Conservation (phyloP, 2,329 filamentous ascomycete species). For the Pseudocercospora ulei region DNA sequence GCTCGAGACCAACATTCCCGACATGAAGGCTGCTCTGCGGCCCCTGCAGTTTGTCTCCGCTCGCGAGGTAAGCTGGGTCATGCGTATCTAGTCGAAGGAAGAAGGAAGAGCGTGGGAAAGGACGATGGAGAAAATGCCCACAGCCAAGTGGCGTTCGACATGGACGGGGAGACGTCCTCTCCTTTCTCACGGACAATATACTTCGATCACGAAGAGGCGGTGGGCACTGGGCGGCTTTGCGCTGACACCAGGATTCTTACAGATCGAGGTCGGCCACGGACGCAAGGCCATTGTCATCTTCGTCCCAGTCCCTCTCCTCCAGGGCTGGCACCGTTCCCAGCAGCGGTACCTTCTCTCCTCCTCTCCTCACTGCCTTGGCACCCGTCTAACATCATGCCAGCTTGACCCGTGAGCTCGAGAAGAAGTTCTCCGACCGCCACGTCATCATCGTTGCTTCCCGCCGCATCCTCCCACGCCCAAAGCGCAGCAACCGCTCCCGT, state of each 20-base stretch:
- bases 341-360: slow-evolving; percentile 67
- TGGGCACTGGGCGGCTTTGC: slow-evolving; percentile 48
- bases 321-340: slow-evolving; percentile 98
- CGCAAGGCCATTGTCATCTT: slow-evolving; percentile 99
- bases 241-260: slow-evolving; percentile 50
- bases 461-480: slow-evolving; percentile 96
- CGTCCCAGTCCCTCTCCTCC: slow-evolving; percentile 97
- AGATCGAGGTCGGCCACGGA: slow-evolving; percentile 99
- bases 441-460: slow-evolving; percentile 97
- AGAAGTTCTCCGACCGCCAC: slow-evolving; percentile 99
- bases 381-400: slow-evolving; percentile 41
- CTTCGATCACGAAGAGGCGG: slow-evolving; percentile 42
- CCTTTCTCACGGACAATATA: slow-evolving; percentile 12
- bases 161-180: too few relatives aligned
- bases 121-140: slow-evolving; percentile 8
- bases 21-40: slow-evolving; percentile 91
- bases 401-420: slow-evolving; percentile 99
- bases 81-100: slow-evolving; percentile 1
- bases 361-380: slow-evolving; percentile 1
- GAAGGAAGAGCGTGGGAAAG: slow-evolving; percentile 3
- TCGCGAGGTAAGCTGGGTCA: slow-evolving; percentile 79
- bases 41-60: slow-evolving; percentile 98
- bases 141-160: slow-evolving; percentile 9
- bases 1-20: slow-evolving; percentile 97
- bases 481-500: slow-evolving; percentile 94